These are phyloP conservation scores for Chrysochromulina parva DNA, from an alignment of 78 protist genomes.

Conservation along the genomic window DNA sequence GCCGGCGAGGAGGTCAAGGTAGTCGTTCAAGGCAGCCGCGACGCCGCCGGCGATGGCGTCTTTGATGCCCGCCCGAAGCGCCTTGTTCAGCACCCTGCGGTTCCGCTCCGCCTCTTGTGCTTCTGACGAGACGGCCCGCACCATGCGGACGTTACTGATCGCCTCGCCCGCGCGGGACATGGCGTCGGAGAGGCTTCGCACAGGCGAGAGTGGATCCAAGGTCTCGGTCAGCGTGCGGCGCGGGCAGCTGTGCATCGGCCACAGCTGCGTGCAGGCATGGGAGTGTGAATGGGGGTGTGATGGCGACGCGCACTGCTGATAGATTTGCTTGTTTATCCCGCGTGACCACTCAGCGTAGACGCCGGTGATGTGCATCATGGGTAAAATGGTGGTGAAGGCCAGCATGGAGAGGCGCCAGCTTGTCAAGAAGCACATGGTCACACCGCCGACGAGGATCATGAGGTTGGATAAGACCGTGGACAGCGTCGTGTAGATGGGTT, in stretches of 20 bases:
- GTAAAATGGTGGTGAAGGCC: background rate
- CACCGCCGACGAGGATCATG: background rate
- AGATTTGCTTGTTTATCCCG: background rate
- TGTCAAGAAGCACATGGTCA: background rate
- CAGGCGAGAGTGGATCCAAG: no score
- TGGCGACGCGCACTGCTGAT: background rate
- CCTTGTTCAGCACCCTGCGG: background rate
- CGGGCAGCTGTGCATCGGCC: no score
- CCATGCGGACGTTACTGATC: background rate
- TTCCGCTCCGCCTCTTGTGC: background rate
- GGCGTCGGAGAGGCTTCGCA: background rate
- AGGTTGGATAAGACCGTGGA: background rate
- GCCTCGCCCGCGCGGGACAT: background rate
- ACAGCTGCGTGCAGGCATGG: no score
- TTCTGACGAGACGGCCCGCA: slow-evolving; percentile 16
- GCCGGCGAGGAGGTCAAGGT: slow-evolving; percentile 11
- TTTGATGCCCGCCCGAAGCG: background rate
- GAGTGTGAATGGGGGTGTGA: background rate
- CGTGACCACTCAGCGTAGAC: background rate
- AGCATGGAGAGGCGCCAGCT: background rate
- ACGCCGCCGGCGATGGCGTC: background rate
- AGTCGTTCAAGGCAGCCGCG: background rate
- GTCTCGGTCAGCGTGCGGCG: no score
- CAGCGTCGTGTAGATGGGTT: background rate
- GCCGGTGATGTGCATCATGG: background rate